Evolutionary conservation across 495 filamentous ascomycete species (phyloP), one percentile per base, ranked within the genome.

Genomic region (Hyaloscypha bicolor): DNA sequence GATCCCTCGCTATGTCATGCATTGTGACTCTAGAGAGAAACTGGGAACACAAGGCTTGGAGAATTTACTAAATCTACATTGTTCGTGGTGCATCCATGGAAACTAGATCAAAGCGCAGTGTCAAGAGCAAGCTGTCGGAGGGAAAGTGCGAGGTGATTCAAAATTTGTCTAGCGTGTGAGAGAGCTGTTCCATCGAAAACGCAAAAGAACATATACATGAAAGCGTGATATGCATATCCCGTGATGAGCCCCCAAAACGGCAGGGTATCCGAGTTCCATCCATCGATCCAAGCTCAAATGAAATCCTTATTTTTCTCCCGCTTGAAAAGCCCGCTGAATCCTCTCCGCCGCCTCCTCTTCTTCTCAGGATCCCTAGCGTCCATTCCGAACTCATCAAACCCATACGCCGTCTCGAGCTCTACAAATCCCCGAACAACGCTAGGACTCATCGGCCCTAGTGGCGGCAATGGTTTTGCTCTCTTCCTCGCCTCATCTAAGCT

Each of bases 391-490:
- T 61, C 42, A 55, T 66, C 37, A 21, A 55, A 31, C 6, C 33
- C 35, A n/a, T 48, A 25, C 12, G 55, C 33, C 2, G n/a, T 39
- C n/a, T 65, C 69, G 19, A 71, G 68, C 25, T 71, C 65, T 19
- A 68, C 69, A 9, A 62, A 33, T 3, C 69, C 69, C 1, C 48
- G 55, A 8, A 71, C 22, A 6, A 52, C 33, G 39, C 60, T 64
- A 9, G 69, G 69, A 21, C 42, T 57, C 62, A 68, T 65, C 4
- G 65, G 65, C n/a, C 55, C 62, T 6, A 68, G 39, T 9, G 65
- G 65, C 4, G 69, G 68, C 16, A 70, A 31, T 0, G 68, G 68
- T 32, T 70, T 70, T 21, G 58, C 60, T 55, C 60, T 59, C 33
- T 60, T 60, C 22, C 55, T 48, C 12, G 68, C 68, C 22, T 70